Evolutionary conservation across 2,329 filamentous ascomycete genomes (phyloP).

Genomic region (Claviceps africana): DNA sequence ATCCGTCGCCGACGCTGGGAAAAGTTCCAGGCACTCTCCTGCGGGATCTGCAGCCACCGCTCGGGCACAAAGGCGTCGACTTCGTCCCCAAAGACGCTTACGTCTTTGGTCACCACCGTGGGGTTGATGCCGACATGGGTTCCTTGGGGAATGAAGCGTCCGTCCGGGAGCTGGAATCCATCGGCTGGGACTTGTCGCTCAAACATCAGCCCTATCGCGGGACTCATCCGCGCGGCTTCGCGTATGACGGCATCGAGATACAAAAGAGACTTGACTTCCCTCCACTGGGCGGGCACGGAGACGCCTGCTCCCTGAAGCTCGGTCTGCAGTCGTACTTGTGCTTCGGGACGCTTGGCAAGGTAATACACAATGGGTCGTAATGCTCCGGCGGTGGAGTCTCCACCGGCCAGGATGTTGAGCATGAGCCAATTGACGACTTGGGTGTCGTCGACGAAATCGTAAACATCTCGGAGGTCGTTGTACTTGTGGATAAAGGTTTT

Average conservation of each 20-base stretch:
- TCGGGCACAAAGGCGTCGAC: constrained; percentile 31
- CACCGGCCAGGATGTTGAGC: constrained; percentile 17
- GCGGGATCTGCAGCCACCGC: constrained; percentile 27
- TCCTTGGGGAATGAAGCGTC: constrained; percentile 21
- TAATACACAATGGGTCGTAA: constrained; percentile 23
- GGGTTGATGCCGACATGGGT: constrained; percentile 28
- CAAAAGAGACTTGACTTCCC: constrained; percentile 17
- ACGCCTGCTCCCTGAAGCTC: constrained; percentile 24
- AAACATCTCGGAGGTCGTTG: constrained; percentile 10
- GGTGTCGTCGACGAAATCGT: constrained; percentile 21
- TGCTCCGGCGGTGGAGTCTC: constrained; percentile 23
- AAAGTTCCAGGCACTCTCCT: constrained; percentile 14
- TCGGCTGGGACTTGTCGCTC: constrained; percentile 33
- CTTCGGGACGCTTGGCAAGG: constrained; percentile 18
- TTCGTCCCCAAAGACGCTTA: constrained; percentile 28
- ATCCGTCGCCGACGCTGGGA: constrained; percentile 20
- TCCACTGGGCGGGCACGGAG: constrained; percentile 7
- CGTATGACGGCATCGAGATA: constrained; percentile 38
- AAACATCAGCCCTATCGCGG: constrained; percentile 31
- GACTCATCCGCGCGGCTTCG: constrained; percentile 35
- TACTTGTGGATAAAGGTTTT: constrained; percentile 13
- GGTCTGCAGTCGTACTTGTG: constrained; percentile 15
- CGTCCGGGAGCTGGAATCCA: constrained; percentile 22
- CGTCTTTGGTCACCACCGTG: constrained; percentile 25
- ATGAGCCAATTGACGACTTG: constrained; percentile 9